These are phyloP conservation scores for Cenchrus fungigraminus DNA, from an alignment of 176 grass and related monocot species.

Conservation along the genomic window DNA sequence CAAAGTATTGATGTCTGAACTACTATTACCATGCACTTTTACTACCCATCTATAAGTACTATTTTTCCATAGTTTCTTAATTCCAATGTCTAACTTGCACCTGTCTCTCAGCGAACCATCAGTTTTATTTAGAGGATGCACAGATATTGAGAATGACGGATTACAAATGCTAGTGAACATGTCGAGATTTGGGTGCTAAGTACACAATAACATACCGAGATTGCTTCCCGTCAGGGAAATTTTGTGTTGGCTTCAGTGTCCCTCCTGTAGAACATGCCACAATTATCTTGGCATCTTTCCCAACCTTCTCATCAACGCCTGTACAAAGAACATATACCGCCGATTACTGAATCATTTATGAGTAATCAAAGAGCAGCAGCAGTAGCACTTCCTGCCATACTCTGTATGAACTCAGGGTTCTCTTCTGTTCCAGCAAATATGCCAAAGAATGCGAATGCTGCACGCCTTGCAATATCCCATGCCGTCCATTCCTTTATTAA, in stretches of 20 bases:
- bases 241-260: conserved; percentile 86
- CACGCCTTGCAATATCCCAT: conserved; percentile 97
- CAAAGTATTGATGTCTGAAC: background rate
- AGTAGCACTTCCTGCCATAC: conserved; percentile 40
- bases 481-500: conserved; percentile 99
- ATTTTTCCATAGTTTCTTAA: background rate
- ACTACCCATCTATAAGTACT: background rate
- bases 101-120: background rate
- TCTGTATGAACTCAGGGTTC: conserved; percentile 90
- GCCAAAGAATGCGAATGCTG: conserved; percentile 97
- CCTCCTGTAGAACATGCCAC: conserved; percentile 92
- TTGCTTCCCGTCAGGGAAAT: conserved; percentile 89
- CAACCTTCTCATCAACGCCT: conserved; percentile 75
- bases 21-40: background rate
- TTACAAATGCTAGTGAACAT: background rate
- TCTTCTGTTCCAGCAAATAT: conserved; percentile 99
- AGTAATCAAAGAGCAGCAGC: conserved; percentile 28
- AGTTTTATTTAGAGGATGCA: background rate
- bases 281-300: conserved; percentile 98
- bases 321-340: conserved; percentile 12
- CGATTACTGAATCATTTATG: conserved; percentile 2
- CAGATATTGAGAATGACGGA: background rate
- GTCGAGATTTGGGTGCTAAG: background rate
- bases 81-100: conserved; percentile 10
- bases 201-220: conserved; percentile 63